A percentile compares a stretch with the other conserved stretches of the same genome.
phyloP scores from a whole-genome alignment of 139 green algal species.

The Chlamydomonas urium region DNA sequence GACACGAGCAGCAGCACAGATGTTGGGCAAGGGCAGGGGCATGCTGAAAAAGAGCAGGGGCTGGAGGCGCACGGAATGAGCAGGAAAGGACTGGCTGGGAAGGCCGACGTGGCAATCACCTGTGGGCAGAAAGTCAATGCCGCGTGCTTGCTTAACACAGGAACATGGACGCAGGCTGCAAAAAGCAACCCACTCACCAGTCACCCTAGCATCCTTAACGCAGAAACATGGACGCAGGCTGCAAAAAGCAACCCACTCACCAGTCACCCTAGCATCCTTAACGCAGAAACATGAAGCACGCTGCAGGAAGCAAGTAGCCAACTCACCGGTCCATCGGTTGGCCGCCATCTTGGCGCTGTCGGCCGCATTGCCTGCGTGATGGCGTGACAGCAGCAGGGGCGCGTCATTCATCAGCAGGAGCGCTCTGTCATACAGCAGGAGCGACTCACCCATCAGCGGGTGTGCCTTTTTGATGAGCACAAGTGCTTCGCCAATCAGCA shows the following conservation, averaged over 20 bases:
- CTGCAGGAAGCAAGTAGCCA: not conserved
- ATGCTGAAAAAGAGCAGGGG: no score
- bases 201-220: not conserved
- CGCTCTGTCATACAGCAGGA: constrained; percentile 2
- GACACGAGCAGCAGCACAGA: not conserved
- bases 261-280: not conserved
- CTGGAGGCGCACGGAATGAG: no score
- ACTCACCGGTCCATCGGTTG: constrained; percentile 61
- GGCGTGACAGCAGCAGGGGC: not conserved
- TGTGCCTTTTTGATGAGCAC: not conserved
- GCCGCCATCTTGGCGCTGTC: constrained; percentile 42
- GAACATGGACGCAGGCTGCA: not conserved
- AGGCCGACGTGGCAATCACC: no score
- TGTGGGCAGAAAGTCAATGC: no score
- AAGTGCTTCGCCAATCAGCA: not conserved
- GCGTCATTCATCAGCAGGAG: not conserved
- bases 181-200: not conserved
- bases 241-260: not conserved
- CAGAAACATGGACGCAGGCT: not conserved
- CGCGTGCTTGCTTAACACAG: not conserved
- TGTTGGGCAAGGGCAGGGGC: no score
- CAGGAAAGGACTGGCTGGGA: no score
- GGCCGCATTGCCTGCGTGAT: not conserved
- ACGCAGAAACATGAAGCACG: not conserved
- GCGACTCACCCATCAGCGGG: no score